Base-by-base conservation (phyloP, 495 filamentous ascomycete species). In the Penicillium simplicissimum region DNA sequence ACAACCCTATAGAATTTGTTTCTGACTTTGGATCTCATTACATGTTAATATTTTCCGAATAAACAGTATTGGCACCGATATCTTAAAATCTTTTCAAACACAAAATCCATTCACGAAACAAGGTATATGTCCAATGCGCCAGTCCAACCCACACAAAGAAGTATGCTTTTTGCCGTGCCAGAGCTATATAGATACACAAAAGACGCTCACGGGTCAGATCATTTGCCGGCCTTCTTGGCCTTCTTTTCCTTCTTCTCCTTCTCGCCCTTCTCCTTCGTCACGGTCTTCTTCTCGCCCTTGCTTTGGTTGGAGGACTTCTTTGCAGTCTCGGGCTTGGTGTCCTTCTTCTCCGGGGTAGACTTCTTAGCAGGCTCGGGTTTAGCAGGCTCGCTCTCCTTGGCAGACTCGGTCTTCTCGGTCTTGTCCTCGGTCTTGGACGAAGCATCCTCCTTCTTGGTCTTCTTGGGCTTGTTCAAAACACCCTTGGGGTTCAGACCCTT, bases 401-500 rank as follows among this genome's bases (percentile, higher is more conserved):
- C 52, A 28, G 57, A 49, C 34, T 58, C 54, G 5, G 62, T 25
- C 25, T 31, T 21, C 34, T 58, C 54, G 3, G 62, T 19, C 25
- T 31, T 21, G 4, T 13, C 35, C 8, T 38, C 34, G 4, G 52
- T 14, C 52, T 55, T 35, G 17, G 52, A 11, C 8, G 52, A 48
- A 4, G 60, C 59, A 40, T 67, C 57, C 4, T 42, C 63, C 62
- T 71, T 72, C 62, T 71, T 72, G 64, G 4, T 62, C 58, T 60
- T 69, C 67, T 76, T 80, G 25, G 70, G 73, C 57, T 79, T 79
- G 65, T 80, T 79, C 58, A 75, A 55, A 33, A 77, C 82, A 19
- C 79, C 84, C 75, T 84, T 88, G 4, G 86, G 87, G 79, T 88
- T 81, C 34, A 86, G 72, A 31, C 88, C 88, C 75, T 89, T 91